These are phyloP conservation scores for Fomitopsis schrenkii DNA, from an alignment of 1,284 basidiomycete genomes.

Conservation along the genomic window DNA sequence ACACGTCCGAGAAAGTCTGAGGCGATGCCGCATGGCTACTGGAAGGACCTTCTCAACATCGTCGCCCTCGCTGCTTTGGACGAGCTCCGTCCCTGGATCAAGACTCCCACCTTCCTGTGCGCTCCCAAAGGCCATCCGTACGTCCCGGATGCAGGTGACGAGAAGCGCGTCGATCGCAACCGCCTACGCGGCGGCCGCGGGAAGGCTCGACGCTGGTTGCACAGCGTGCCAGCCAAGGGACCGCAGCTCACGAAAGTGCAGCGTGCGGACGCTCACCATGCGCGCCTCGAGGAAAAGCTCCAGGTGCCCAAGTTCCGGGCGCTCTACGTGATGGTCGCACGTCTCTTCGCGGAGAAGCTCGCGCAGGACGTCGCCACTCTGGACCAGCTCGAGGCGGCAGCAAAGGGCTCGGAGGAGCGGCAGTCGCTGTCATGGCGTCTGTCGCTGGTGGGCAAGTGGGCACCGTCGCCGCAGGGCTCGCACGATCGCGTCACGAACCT, in stretches of 20 bases:
- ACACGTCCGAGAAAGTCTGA: conserved; percentile 22
- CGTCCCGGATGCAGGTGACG: neutral
- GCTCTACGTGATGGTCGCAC: conserved; percentile 58
- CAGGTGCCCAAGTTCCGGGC: conserved; percentile 47
- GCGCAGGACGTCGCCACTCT: conserved; percentile 41
- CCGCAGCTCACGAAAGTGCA: conserved; percentile 5
- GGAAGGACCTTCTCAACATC: conserved; percentile 67
- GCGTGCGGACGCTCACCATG: conserved; percentile 26
- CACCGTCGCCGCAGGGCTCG: conserved; percentile 50
- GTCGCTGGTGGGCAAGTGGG: conserved; percentile 66
- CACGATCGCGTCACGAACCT: conserved; percentile 66
- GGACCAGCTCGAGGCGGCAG: conserved; percentile 31
- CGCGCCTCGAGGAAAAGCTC: conserved; percentile 40
- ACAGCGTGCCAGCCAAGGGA: neutral
- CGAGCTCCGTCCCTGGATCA: conserved; percentile 33
- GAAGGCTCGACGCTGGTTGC: neutral
- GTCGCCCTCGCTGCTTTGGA: conserved; percentile 48
- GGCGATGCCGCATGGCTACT: conserved; percentile 51
- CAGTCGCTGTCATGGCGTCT: conserved; percentile 37
- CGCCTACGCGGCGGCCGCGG: neutral
- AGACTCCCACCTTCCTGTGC: neutral
- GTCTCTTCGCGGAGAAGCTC: conserved; percentile 54
- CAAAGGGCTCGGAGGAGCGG: conserved; percentile 27
- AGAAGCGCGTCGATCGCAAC: neutral
- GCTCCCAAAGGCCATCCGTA: neutral